Percentiles rank a stretch among this genome's conserved stretches.
phyloP scores from a whole-genome alignment of 169 alveolate species.

The Eimeria zaria region DNA sequence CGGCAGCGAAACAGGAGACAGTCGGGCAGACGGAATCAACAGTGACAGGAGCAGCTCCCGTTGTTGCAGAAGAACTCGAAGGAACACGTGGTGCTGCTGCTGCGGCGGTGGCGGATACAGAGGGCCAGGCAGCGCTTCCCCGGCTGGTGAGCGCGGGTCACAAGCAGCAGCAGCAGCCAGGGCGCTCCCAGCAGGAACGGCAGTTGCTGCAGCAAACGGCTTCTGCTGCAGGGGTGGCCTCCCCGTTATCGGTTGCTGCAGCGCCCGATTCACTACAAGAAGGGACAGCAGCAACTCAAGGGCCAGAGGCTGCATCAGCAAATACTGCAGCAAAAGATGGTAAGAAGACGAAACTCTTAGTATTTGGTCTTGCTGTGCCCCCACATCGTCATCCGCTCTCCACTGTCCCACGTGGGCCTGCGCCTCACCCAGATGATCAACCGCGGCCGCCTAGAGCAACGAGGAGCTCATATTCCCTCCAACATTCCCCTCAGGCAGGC shows the following conservation, averaged over 20 bases:
- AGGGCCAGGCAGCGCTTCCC: background rate
- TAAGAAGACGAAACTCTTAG: too few relatives aligned
- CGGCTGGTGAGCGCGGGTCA: background rate
- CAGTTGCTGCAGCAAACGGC: background rate
- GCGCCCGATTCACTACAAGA: background rate
- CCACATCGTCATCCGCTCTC: background rate
- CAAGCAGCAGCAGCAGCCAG: background rate
- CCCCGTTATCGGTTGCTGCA: background rate
- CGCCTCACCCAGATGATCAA: background rate
- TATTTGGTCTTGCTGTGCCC: background rate
- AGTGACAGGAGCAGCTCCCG: background rate
- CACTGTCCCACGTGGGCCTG: background rate
- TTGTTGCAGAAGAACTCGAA: background rate
- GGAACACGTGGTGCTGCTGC: too few relatives aligned
- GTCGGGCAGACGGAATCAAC: background rate
- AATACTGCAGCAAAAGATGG: background rate
- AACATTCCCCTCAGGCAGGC: too few relatives aligned
- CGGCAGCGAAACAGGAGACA: too few relatives aligned
- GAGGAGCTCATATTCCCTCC: too few relatives aligned
- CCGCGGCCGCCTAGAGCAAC: background rate
- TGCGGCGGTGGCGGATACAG: background rate
- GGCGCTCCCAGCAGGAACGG: background rate
- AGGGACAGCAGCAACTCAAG: background rate
- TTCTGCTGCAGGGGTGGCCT: background rate
- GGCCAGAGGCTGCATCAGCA: slow-evolving; percentile 9